A percentile compares a stretch with the other conserved stretches of the same genome.
Evolutionary conservation across 495 filamentous ascomycete genomes (phyloP).

Genomic region (Neurospora terricola): DNA sequence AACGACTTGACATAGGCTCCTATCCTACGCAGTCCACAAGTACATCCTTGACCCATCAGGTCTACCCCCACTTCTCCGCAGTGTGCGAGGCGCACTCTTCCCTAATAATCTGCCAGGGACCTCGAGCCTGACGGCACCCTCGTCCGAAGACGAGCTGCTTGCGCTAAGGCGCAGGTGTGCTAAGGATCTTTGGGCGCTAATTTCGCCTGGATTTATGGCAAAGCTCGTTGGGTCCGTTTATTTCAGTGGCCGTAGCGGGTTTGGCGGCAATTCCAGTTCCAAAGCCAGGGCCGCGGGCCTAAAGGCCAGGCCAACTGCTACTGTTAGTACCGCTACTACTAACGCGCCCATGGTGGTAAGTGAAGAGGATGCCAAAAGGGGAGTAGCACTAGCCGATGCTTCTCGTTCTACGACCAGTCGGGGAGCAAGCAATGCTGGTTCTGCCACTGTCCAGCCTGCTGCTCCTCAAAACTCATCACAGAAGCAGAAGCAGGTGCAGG

Average conservation of each 20-base stretch:
- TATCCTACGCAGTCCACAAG: conserved; percentile 58
- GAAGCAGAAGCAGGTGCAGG: neutral
- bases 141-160: conserved; percentile 35
- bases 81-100: conserved; percentile 63
- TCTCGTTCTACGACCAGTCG: neutral
- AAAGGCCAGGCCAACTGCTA: neutral
- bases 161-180: conserved; percentile 43
- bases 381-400: neutral
- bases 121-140: conserved; percentile 35
- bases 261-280: neutral
- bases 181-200: conserved; percentile 37
- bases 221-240: conserved; percentile 37
- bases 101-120: conserved; percentile 58
- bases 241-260: conserved; percentile 28
- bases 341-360: neutral
- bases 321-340: neutral
- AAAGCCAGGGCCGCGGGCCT: neutral
- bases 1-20: conserved; percentile 42
- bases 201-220: conserved; percentile 27
- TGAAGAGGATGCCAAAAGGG: neutral
- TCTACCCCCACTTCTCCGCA: conserved; percentile 64
- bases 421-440: neutral
- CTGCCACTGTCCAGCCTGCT: neutral
- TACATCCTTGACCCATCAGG: conserved; percentile 55
- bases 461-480: neutral